Evolutionary conservation across 1,284 basidiomycete genomes (phyloP), one percentile per base, ranked within the genome.

Genomic region (Wallemia ichthyophaga): DNA sequence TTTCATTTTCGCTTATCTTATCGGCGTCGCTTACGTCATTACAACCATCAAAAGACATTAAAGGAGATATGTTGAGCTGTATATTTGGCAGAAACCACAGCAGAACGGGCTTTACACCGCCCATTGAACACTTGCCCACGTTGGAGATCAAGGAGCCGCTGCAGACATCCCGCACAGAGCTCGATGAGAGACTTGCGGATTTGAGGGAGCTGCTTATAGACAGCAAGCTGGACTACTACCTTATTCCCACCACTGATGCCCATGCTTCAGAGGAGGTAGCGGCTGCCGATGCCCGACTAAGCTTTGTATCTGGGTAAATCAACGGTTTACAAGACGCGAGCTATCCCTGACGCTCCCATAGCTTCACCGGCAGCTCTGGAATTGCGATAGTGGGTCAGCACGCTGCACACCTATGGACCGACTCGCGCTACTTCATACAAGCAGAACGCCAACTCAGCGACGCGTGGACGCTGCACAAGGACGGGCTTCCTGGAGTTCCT

Each of bases 301-400:
- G 1, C 11, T 58, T 62, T 61, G 26, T 64, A 59, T 70, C 76
- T 82, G 27, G 85, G 86, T 0, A n/a, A n/a, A n/a, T n/a, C n/a
- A n/a, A n/a, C n/a, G n/a, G 73, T 62, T 89, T 95, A 69, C 75
- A 84, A 60, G 75, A 89, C 56, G 75, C 91, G 25, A 83, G 78
- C 0, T 94, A 78, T 71, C 87, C 86, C 32, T 54, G 9, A 7
- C 48, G 5, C 48, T 23, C 48, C 11, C 48, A 7, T 21, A 85
- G 85, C 13, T 96, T 96, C 72, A 85, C 78, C 62, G 92, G 91
- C 32, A 92, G 87, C 23, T 88, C 91, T 61, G 91, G 86, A 79
- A 58, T 59, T 19, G 61, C 64, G 56, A 58, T 64, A 25, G 61
- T 66, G 9, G 59, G 60, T 5, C n/a, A 28, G 1, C 32, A 59